phyloP scores from a whole-genome alignment of 73 alveolate species.

The Stentor roeselii region DNA sequence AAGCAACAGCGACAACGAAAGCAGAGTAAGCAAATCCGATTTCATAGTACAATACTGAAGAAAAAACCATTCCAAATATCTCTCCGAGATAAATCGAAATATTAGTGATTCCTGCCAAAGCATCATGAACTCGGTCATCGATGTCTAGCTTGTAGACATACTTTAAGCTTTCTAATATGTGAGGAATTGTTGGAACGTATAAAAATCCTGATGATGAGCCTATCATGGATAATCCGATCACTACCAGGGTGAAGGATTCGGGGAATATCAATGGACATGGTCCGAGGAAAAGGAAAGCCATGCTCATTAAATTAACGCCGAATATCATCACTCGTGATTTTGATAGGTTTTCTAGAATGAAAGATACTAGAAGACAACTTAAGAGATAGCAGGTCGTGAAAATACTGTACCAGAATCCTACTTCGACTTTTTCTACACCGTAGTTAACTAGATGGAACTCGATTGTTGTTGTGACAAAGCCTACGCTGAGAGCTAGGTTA shows the following conservation, averaged over 20 bases:
- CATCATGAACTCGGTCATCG: neutral
- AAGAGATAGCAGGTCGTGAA: neutral
- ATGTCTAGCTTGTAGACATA: neutral
- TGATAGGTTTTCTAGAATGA: no score
- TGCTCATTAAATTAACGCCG: neutral
- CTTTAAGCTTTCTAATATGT: no score
- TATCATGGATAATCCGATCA: neutral
- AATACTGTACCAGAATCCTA: neutral
- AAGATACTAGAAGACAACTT: neutral
- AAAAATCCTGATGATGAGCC: neutral
- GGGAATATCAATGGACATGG: neutral
- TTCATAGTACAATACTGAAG: no score
- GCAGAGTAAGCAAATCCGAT: no score
- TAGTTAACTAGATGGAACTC: neutral
- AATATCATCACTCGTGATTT: neutral
- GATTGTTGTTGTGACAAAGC: neutral
- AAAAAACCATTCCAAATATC: no score
- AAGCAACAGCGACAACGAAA: no score
- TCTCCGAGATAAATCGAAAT: neutral
- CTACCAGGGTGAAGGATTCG: neutral
- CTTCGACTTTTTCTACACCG: neutral
- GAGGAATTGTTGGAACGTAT: neutral
- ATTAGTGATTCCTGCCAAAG: neutral
- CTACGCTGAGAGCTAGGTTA: neutral
- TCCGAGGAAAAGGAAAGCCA: neutral